Base-by-base conservation (phyloP, 202 grass and related monocot genomes). In the Elaeis oleifera region DNA sequence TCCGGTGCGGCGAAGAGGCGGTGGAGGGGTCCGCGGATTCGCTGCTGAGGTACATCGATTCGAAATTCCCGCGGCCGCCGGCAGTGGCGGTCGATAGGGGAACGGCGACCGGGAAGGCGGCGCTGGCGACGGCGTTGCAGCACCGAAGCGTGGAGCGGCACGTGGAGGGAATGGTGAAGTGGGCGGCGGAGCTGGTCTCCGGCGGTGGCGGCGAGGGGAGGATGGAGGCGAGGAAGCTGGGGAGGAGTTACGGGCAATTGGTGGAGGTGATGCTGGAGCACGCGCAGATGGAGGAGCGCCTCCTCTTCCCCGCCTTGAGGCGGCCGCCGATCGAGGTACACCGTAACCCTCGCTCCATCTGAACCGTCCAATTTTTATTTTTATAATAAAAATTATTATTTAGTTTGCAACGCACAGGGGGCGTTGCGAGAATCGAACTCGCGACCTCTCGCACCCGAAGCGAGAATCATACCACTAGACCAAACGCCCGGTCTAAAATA, bases 211-310 rank as follows among this genome's bases (percentile, higher is more conserved):
- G 75, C 50, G 19, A 54, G 54, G 82, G 76, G 16, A 78, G 64
- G 70, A 74, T 79, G 3, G 88, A 99, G 75, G 82, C 83, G 13
- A 81, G 88, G 80, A 73, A 82, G 49, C 51, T 99, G 2, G 80
- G 80, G 14, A 77, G 75, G 64, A 86, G 85, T 82, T 99, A 94
- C 49, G 88, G 82, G 13, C 79, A 89, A 36, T 72, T 79, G 11
- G 80, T 84, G 82, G 95, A 99, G 72, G 80, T 99, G 68, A 86
- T 99, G 85, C 72, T 99, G 65, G 95, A 99, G 80, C 95, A 99
- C 70, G 88, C 95, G 14, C 88, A 85, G 86, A 99, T 99, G 88
- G 95, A 99, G 77, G 95, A 99, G 72, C 80, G 63, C 23, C 65
- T 99, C 36, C 61, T 99, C 31, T 99, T 99, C 67, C 95, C 88